A percentile compares a stretch with the other conserved stretches of the same genome.
phyloP scores from a whole-genome alignment of 2,329 filamentous ascomycete genomes.

The Penicillium brevicompactum region DNA sequence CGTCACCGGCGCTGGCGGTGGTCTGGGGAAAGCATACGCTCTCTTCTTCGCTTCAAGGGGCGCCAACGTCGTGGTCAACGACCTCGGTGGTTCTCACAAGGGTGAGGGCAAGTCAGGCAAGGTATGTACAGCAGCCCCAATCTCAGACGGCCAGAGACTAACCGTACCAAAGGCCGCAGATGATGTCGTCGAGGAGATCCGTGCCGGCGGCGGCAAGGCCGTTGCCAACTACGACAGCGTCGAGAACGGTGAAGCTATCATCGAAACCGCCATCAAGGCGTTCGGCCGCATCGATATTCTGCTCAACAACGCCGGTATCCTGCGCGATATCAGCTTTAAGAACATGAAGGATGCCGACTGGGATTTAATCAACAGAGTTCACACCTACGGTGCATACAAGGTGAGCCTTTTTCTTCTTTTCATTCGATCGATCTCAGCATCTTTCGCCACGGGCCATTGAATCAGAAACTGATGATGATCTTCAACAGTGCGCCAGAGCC shows the following conservation, averaged over 20 bases:
- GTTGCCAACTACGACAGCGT: conserved; percentile 90
- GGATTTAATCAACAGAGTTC: conserved; percentile 91
- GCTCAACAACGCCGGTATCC: conserved; percentile 96
- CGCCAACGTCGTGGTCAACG: conserved; percentile 94
- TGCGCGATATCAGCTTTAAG: conserved; percentile 95
- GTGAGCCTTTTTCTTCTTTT: conserved; percentile 31
- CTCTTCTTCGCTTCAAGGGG: conserved; percentile 89
- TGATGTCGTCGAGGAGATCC: conserved; percentile 56
- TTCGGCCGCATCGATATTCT: conserved; percentile 81
- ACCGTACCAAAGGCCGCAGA: conserved; percentile 60
- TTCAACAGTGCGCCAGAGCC: conserved; percentile 71
- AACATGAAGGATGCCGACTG: conserved; percentile 98
- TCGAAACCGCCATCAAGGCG: conserved; percentile 61
- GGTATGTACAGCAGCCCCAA: conserved; percentile 52
- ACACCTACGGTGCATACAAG: conserved; percentile 93
- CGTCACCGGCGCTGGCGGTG: conserved; percentile 82
- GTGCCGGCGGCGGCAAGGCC: conserved; percentile 86
- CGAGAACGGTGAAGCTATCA: conserved; percentile 89
- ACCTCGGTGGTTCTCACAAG: conserved; percentile 89
- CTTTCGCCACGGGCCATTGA: too few species aligned
- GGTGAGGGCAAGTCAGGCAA: conserved; percentile 86
- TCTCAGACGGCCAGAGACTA: conserved; percentile 28
- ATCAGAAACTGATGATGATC: conserved; percentile 17
- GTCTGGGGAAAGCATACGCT: conserved; percentile 79
- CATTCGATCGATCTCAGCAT: too few species aligned